These are phyloP conservation scores for Xylariaceae sp. DNA, from an alignment of 2,329 filamentous ascomycete species.

Conservation along the genomic window DNA sequence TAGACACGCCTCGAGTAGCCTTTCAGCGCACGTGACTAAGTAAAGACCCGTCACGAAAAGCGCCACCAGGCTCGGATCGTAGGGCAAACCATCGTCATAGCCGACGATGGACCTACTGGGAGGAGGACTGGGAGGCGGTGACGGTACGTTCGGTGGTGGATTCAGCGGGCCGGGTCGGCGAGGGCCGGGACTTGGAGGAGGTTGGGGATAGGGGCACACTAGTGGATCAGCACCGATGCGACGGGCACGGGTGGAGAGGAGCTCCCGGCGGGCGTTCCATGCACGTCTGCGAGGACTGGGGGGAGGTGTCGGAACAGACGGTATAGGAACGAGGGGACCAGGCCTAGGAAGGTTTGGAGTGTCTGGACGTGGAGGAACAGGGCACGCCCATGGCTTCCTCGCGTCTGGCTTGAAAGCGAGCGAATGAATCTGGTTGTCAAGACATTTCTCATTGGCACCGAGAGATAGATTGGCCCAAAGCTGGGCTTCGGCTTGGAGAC, in stretches of 20 bases:
- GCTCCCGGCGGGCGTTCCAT: slow-evolving; percentile 1
- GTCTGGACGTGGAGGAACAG: slow-evolving; percentile 25
- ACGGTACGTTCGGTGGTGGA: slow-evolving; percentile 25
- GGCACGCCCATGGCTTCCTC: slow-evolving; percentile 11
- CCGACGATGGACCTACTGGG: slow-evolving; percentile 8
- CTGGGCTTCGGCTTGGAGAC: neutral
- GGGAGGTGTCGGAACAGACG: slow-evolving; percentile 27
- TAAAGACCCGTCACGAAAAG: slow-evolving; percentile 1
- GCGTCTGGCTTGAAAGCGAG: neutral
- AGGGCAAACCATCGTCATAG: slow-evolving; percentile 1
- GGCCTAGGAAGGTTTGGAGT: slow-evolving; percentile 27
- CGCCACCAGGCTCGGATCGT: neutral
- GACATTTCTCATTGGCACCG: too few relatives aligned
- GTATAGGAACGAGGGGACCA: slow-evolving; percentile 23
- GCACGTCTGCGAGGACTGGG: slow-evolving; percentile 22
- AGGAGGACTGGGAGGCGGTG: slow-evolving; percentile 27
- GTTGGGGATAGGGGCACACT: slow-evolving; percentile 20
- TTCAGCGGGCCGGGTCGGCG: slow-evolving; percentile 22
- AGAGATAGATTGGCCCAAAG: neutral
- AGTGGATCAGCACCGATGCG: slow-evolving; percentile 6
- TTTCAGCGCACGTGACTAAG: neutral
- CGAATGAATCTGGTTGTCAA: too few relatives aligned
- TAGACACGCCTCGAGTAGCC: too few relatives aligned
- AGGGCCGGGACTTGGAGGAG: slow-evolving; percentile 22
- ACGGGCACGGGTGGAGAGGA: slow-evolving; percentile 13